Conservation (phyloP, 768 basidiomycete species). For the Podaxis carcinomalis region DNA sequence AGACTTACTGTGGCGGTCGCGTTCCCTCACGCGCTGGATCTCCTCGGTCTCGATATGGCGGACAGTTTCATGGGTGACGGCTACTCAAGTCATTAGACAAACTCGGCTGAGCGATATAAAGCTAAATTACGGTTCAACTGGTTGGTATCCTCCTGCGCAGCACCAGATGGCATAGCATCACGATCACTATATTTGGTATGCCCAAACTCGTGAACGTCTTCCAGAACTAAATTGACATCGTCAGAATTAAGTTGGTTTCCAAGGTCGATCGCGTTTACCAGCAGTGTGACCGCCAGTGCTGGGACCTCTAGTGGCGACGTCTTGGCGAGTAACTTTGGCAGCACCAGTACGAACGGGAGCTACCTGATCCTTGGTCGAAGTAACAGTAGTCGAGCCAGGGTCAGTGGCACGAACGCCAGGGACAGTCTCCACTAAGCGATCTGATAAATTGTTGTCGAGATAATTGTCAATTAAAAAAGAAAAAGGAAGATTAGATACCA, state of each 20-base stretch:
- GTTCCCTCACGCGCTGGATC: constrained; percentile 26
- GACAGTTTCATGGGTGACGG: constrained; percentile 24
- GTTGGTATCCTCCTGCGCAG: constrained; percentile 16
- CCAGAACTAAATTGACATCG: constrained; percentile 4
- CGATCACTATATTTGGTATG: constrained; percentile 11
- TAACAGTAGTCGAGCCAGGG: no score
- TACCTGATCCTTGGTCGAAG: no score
- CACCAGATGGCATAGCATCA: constrained; percentile 17
- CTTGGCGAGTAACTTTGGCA: no score
- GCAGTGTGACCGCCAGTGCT: background rate
- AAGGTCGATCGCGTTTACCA: background rate
- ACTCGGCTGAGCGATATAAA: background rate
- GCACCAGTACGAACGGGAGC: no score
- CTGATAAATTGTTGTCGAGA: no score
- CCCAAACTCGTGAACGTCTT: constrained; percentile 9
- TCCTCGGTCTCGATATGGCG: constrained; percentile 27
- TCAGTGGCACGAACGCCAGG: no score
- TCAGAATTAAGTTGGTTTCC: background rate
- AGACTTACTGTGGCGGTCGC: constrained; percentile 29
- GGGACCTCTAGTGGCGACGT: background rate
- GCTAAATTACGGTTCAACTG: constrained; percentile 19
- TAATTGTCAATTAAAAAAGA: no score
- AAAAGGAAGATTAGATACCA: no score
- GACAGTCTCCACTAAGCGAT: no score
- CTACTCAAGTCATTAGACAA: constrained; percentile 8